Conservation (phyloP, 2,329 filamentous ascomycete genomes). For the Zymoseptoria tritici region DNA sequence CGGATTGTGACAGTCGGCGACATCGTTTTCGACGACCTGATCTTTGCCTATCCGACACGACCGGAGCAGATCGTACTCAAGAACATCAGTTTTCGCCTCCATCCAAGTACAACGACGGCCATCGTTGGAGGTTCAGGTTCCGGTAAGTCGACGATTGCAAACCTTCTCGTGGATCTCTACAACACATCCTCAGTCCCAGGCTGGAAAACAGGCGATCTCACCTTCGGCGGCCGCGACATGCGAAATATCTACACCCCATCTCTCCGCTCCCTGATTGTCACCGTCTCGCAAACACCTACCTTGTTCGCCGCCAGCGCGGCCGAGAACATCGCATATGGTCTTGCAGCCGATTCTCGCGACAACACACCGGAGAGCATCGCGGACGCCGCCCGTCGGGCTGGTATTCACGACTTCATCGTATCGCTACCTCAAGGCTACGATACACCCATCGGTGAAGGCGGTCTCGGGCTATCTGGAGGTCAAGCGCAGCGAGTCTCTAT, state of each 20-base stretch:
- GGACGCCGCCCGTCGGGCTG: slow-evolving; percentile 48
- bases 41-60: slow-evolving; percentile 64
- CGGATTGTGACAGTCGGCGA: slow-evolving; percentile 41
- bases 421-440: slow-evolving; percentile 64
- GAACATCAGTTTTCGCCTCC: slow-evolving; percentile 58
- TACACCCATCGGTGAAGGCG: slow-evolving; percentile 70
- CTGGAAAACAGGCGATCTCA: slow-evolving; percentile 39
- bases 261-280: slow-evolving; percentile 55
- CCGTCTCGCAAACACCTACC: slow-evolving; percentile 63
- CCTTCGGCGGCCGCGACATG: slow-evolving; percentile 53
- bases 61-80: slow-evolving; percentile 49
- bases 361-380: slow-evolving; percentile 40
- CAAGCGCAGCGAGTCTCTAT: slow-evolving; percentile 78
- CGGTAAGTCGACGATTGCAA: slow-evolving; percentile 81
- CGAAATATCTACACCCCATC: slow-evolving; percentile 51
- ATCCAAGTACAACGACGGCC: slow-evolving; percentile 58
- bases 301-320: slow-evolving; percentile 72
- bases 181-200: slow-evolving; percentile 48
- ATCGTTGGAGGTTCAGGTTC: slow-evolving; percentile 79
- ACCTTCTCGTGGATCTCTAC: slow-evolving; percentile 68
- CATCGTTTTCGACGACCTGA: slow-evolving; percentile 54
- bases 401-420: slow-evolving; percentile 68
- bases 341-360: slow-evolving; percentile 49
- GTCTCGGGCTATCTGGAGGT: slow-evolving; percentile 66
- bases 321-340: slow-evolving; percentile 76